Evolutionary conservation across 2,329 filamentous ascomycete genomes (phyloP), one percentile per base, ranked within the genome.

Genomic region (Cadophora gregata): DNA sequence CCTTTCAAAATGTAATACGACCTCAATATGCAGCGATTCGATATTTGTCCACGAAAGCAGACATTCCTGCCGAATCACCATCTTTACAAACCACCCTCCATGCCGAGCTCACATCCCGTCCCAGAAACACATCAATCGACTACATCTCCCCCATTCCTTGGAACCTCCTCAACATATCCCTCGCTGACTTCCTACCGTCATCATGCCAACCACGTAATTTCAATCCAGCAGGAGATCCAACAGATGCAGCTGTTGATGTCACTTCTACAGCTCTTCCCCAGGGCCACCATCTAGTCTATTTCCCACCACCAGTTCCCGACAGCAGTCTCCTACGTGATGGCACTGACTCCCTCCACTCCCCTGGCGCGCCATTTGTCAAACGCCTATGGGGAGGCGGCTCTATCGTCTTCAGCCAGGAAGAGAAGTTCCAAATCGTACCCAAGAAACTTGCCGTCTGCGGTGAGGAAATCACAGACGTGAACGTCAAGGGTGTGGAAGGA

Each of bases 371-470:
- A 0, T 97, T 92, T 77, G 84, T 84, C 60, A 86, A 92, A 25
- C 88, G 96, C 21, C 88, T 99, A 81, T 99, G 96, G 96, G 93
- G 92, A 16, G 93, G 94, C 36, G 96, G 95, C 0, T 84, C 85
- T 48, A 79, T 97, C 9, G 76, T 76, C 1, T 91, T 92, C 72
- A 78, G 79, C 21, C 67, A 68, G 4, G 27, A 71, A 5, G 29
- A 21, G 12, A 50, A 36, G 27, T 21, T 48, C 24, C 67, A 70
- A 31, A 74, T 78, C 24, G 50, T 70, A 36, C 72, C 80, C 9
- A 71, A 78, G 19, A 70, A 72, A 25, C 76, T 79, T 19, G 79
- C 80, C 16, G 78, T 79, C 16, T 84, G 81, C 62, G 72, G 79
- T 25, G 84, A 85, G 73, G 76, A 75, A 14, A 84, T 85, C 58